These are phyloP conservation scores for Coemansia sp. DNA, from an alignment of 192 early-diverging fungal species.

Conservation along the genomic window DNA sequence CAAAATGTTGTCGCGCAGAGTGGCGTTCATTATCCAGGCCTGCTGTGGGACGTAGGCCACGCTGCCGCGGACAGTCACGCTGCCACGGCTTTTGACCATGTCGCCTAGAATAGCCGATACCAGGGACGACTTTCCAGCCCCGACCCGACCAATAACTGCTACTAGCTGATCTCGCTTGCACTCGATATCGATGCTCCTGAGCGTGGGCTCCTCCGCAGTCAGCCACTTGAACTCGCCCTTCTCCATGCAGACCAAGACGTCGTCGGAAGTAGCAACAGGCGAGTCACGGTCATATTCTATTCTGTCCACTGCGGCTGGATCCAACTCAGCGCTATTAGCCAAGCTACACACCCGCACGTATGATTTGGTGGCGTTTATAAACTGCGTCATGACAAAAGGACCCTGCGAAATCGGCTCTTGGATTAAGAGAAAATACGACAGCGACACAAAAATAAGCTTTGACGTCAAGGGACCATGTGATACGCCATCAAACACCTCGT, in stretches of 20 bases:
- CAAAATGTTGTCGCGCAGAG: slow-evolving; percentile 65
- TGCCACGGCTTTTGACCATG: slow-evolving; percentile 40
- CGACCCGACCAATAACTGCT: slow-evolving; percentile 62
- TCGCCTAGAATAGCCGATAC: slow-evolving; percentile 61
- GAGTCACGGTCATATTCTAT: slow-evolving; percentile 33
- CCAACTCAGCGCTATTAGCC: slow-evolving; percentile 75
- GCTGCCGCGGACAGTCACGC: slow-evolving; percentile 23
- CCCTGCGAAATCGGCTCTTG: slow-evolving; percentile 86
- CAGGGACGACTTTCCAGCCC: slow-evolving; percentile 66
- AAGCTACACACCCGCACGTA: slow-evolving; percentile 75
- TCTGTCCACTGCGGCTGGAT: slow-evolving; percentile 60
- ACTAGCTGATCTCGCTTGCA: slow-evolving; percentile 55
- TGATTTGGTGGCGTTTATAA: slow-evolving; percentile 78
- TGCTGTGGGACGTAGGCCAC: slow-evolving; percentile 63
- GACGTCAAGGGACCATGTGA: slow-evolving; percentile 57
- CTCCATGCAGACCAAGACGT: slow-evolving; percentile 34
- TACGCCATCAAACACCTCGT: slow-evolving; percentile 59
- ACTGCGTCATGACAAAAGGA: slow-evolving; percentile 70
- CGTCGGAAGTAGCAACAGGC: slow-evolving; percentile 4
- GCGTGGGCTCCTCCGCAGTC: slow-evolving; percentile 28
- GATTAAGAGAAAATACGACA: slow-evolving; percentile 89
- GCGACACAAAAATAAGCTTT: slow-evolving; percentile 77
- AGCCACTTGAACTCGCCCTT: slow-evolving; percentile 58
- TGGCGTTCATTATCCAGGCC: slow-evolving; percentile 67
- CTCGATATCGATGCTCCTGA: slow-evolving; percentile 44